Base-by-base conservation (phyloP, 2,329 filamentous ascomycete genomes). In the Colletotrichum tabaci region DNA sequence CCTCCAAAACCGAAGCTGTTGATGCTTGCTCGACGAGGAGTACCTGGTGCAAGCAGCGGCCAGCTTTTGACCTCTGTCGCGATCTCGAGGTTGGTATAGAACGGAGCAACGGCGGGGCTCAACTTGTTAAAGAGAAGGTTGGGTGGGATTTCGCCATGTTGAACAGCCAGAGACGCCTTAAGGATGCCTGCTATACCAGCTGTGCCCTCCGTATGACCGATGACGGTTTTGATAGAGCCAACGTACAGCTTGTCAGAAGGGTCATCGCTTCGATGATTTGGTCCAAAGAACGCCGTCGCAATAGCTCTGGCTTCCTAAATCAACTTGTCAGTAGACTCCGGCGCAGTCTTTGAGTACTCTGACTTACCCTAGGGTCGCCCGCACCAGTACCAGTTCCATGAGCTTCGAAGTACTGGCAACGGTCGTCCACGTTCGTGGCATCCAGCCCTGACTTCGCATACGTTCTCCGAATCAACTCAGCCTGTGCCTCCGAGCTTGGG, bases 271-370 rank as follows among this genome's bases (percentile, higher is more conserved):
- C n/a, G 26, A 26, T 52, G 68, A 38, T 80, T 74, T 0, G 40
- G 16, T 8, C n/a, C n/a, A 26, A 52, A 52, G 15, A 52, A 52
- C 6, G 49, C 8, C 15, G 7, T 23, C 0, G 84, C 83, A 58
- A 78, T 75, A 1, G 77, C 75, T 3, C 74, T 72, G 2, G 76
- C 74, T 62, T 80, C 78, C 13, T 82, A 74, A 2, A 80, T 79
- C 26, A 26, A 26, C 26, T 26, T 26, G 72, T 89, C 87, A 8
- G 89, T 88, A 3, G 86, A 87, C 44, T 85, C 84, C 0, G 89
- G 91, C 2, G 89, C 89, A 0, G 89, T 91, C 12, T 8, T 21
- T 61, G 13, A 42, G 42, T 21, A n/a, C 40, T 8, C 18, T 40
- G 8, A 49, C n/a, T 12, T 49, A 42, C 13, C 13, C 40, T 16